Conservation (phyloP, 2,329 filamentous ascomycete genomes). For the Bipolaris oryzae region DNA sequence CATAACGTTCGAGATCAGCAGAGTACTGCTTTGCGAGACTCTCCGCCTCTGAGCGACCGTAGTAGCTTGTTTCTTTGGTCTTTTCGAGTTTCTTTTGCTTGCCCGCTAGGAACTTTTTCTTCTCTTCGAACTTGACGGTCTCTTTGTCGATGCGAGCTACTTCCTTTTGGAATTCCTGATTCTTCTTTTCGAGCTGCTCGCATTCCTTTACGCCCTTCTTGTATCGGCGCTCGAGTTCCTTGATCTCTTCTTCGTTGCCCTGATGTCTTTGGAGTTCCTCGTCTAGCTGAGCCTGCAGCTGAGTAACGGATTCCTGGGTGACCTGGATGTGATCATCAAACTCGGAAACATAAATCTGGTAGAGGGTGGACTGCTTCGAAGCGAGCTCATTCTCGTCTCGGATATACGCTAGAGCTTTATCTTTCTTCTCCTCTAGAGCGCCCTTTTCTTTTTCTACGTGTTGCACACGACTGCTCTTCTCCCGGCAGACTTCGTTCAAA, state of each 20-base stretch:
- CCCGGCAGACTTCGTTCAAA: slow-evolving; percentile 90
- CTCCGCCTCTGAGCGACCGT: slow-evolving; percentile 73
- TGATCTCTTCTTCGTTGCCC: slow-evolving; percentile 88
- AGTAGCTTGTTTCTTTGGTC: slow-evolving; percentile 76
- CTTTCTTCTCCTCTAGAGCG: slow-evolving; percentile 91
- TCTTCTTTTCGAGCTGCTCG: slow-evolving; percentile 80
- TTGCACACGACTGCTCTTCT: slow-evolving; percentile 94
- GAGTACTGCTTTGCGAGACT: slow-evolving; percentile 78
- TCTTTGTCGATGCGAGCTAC: slow-evolving; percentile 95
- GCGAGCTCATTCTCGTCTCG: slow-evolving; percentile 91
- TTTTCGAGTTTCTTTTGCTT: slow-evolving; percentile 98
- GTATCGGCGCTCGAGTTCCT: slow-evolving; percentile 83
- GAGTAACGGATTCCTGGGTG: slow-evolving; percentile 85
- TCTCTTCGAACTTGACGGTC: slow-evolving; percentile 95
- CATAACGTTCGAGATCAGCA: slow-evolving; percentile 77
- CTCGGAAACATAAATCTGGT: slow-evolving; percentile 88
- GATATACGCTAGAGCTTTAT: slow-evolving; percentile 87
- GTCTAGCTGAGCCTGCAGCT: slow-evolving; percentile 86
- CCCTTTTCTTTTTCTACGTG: slow-evolving; percentile 98
- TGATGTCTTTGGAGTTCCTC: slow-evolving; percentile 89
- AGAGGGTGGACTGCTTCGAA: slow-evolving; percentile 87
- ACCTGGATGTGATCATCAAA: slow-evolving; percentile 88
- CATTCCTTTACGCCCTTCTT: slow-evolving; percentile 82
- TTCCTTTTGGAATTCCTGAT: slow-evolving; percentile 80
- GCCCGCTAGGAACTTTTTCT: slow-evolving; percentile 87